A percentile compares a stretch with the other conserved stretches of the same genome.
These are phyloP conservation scores for Sclerotiophoma versabilis DNA, from an alignment of 2,329 filamentous ascomycete genomes.

Conservation along the genomic window DNA sequence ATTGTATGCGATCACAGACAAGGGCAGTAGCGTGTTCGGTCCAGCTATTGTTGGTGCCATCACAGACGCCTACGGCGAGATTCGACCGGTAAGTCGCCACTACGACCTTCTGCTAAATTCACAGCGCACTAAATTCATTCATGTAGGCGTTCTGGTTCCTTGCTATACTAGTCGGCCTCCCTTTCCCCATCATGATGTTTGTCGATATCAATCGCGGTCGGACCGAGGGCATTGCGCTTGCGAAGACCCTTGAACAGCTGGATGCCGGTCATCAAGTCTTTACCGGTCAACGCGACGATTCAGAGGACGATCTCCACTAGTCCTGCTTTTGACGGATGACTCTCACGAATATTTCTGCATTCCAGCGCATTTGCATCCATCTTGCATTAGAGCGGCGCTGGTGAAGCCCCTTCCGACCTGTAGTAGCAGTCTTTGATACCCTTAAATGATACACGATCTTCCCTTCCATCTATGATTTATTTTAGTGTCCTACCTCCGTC, in stretches of 20 bases:
- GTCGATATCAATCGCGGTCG: conserved; percentile 76
- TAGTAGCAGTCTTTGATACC: neutral
- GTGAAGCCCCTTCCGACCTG: neutral
- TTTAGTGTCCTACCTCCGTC: too few species aligned
- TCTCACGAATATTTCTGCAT: neutral
- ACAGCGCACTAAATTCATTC: neutral
- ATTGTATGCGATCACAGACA: conserved; percentile 96
- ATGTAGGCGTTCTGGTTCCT: conserved; percentile 84
- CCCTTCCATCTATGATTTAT: too few species aligned
- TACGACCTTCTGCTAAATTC: neutral
- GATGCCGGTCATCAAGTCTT: neutral
- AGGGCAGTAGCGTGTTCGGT: conserved; percentile 91
- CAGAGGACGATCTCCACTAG: neutral
- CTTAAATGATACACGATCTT: too few species aligned
- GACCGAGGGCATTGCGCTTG: conserved; percentile 51
- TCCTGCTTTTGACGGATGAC: neutral
- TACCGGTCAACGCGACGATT: neutral
- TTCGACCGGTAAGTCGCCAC: conserved; percentile 51
- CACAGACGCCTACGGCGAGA: conserved; percentile 71
- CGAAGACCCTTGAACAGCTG: conserved; percentile 45
- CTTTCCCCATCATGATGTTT: conserved; percentile 82
- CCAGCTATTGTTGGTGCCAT: conserved; percentile 93
- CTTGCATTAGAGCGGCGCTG: neutral
- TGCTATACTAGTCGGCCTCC: conserved; percentile 80
- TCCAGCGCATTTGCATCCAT: neutral